Conservation (phyloP, 2,329 filamentous ascomycete species). For the Aspergillus fumigatiaffinis region DNA sequence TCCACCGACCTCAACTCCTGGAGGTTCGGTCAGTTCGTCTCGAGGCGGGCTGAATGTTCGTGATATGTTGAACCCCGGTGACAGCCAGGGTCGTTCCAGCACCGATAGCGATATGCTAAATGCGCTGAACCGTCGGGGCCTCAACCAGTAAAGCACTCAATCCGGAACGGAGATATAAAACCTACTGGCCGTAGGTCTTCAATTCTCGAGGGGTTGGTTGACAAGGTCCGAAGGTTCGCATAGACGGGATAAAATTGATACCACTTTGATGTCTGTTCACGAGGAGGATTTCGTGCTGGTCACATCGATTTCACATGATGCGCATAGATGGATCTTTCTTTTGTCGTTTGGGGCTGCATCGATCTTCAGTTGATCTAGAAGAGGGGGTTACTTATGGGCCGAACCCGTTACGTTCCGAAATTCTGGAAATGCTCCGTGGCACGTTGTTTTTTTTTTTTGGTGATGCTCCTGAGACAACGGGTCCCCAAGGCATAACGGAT, state of each 20-base stretch:
- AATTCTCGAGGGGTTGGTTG: neutral
- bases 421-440: neutral
- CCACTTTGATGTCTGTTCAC: constrained; percentile 5
- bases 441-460: neutral
- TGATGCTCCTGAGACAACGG: neutral
- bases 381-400: neutral
- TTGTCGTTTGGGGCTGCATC: neutral
- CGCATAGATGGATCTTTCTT: constrained; percentile 1
- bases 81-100: constrained; percentile 39
- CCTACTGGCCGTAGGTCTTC: neutral
- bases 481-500: neutral
- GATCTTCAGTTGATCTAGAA: neutral
- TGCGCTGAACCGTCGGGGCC: constrained; percentile 41
- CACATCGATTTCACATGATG: constrained; percentile 11
- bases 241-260: neutral
- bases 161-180: neutral
- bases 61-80: constrained; percentile 45
- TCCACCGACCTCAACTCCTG: constrained; percentile 31
- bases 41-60: constrained; percentile 46
- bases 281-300: constrained; percentile 22
- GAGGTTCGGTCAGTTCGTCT: constrained; percentile 16
- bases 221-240: neutral
- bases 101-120: constrained; percentile 51
- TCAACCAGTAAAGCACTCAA: constrained; percentile 22
- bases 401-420: neutral